Percentiles rank a stretch among this genome's conserved stretches.
Evolutionary conservation across 768 basidiomycete species (phyloP).

Genomic region (Candolleomyces efflorescens): DNA sequence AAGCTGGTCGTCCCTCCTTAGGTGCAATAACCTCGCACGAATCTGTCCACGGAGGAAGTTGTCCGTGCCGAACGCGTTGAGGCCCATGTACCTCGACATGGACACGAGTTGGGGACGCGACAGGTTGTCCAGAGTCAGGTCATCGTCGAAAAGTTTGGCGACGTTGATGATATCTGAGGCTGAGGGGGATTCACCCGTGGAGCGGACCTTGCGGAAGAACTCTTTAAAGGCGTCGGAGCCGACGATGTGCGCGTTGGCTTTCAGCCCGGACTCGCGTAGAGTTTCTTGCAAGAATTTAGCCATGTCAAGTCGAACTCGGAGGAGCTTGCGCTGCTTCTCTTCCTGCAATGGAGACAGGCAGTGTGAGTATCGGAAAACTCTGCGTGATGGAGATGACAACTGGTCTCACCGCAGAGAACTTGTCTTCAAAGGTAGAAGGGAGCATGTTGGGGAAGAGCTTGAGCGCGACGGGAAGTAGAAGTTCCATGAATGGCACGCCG

Average conservation of each 20-base stretch:
- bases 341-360: too few species aligned
- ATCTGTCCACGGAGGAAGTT: conserved; percentile 95
- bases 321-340: conserved; percentile 94
- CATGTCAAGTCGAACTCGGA: conserved; percentile 95
- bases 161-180: conserved; percentile 87
- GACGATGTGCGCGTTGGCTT: conserved; percentile 89
- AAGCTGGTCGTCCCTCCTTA: conserved; percentile 90
- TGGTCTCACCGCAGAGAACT: conserved; percentile 74
- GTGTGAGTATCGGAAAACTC: neutral
- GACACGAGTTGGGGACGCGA: conserved; percentile 97
- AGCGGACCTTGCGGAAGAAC: conserved; percentile 97
- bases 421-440: conserved; percentile 97
- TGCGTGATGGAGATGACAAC: neutral
- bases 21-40: conserved; percentile 72
- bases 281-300: conserved; percentile 99
- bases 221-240: conserved; percentile 96
- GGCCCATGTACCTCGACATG: conserved; percentile 96
- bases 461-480: conserved; percentile 91
- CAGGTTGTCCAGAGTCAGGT: conserved; percentile 95
- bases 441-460: conserved; percentile 99
- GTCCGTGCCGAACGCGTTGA: conserved; percentile 98
- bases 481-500: conserved; percentile 97
- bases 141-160: conserved; percentile 95
- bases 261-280: conserved; percentile 88
- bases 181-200: conserved; percentile 93